Conservation (phyloP, 257 asterid species). For the Osmanthus fragrans region DNA sequence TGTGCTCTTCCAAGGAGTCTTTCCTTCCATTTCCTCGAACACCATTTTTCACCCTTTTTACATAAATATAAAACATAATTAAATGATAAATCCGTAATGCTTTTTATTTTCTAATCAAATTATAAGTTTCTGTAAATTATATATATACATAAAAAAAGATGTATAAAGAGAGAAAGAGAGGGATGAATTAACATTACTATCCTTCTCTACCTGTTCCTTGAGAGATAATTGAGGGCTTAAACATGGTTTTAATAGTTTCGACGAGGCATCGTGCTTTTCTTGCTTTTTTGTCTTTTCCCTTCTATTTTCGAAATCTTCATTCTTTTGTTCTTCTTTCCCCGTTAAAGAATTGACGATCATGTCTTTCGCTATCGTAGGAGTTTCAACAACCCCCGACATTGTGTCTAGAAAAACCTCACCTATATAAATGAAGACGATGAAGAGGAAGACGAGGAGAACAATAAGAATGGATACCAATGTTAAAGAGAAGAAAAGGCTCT, state of each 20-base stretch:
- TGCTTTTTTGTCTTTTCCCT: neutral
- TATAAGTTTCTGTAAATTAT: neutral
- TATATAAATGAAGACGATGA: neutral
- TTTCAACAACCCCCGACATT: slow-evolving; percentile 32
- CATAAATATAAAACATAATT: neutral
- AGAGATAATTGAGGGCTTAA: slow-evolving; percentile 10
- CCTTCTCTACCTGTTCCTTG: slow-evolving; percentile 9
- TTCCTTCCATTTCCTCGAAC: slow-evolving; percentile 23
- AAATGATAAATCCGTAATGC: neutral
- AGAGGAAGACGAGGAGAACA: neutral
- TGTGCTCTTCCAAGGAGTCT: slow-evolving; percentile 27
- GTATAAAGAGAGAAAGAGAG: neutral
- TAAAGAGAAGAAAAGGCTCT: neutral
- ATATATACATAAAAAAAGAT: neutral
- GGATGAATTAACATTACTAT: slow-evolving; percentile 7
- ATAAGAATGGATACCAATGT: neutral
- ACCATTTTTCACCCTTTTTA: slow-evolving; percentile 22
- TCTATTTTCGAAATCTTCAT: neutral
- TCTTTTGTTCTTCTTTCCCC: slow-evolving; percentile 15
- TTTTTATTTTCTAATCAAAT: no score
- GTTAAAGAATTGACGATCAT: slow-evolving; percentile 11
- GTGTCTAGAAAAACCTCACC: neutral
- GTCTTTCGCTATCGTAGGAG: slow-evolving; percentile 11
- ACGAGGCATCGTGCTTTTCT: neutral
- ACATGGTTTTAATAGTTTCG: slow-evolving; percentile 2